A percentile compares a stretch with the other conserved stretches of the same genome.
Conservation (phyloP, 1,284 basidiomycete species). For the Calocybe gambosa region DNA sequence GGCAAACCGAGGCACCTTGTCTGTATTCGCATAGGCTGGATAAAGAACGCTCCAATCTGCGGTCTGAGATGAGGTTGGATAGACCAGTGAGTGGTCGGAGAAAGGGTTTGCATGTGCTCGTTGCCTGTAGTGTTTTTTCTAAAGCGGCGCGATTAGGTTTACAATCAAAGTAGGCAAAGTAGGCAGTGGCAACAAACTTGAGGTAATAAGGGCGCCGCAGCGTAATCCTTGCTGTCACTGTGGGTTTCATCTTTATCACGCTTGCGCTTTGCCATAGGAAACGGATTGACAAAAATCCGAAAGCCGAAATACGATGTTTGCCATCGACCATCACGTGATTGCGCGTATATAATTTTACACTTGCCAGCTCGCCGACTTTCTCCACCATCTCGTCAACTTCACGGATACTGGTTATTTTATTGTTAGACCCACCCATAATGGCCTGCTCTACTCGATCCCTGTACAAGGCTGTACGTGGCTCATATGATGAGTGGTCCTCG, state of each 20-base stretch:
- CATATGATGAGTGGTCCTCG: background rate
- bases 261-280: conserved; percentile 45
- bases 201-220: conserved; percentile 26
- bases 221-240: conserved; percentile 8
- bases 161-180: background rate
- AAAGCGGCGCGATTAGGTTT: background rate
- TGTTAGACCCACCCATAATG: conserved; percentile 23
- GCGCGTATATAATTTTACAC: conserved; percentile 14
- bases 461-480: conserved; percentile 41
- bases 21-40: conserved; percentile 58
- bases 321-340: conserved; percentile 23
- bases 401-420: conserved; percentile 8
- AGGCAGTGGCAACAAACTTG: conserved; percentile 21
- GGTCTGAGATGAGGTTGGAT: conserved; percentile 73
- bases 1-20: conserved; percentile 83
- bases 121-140: conserved; percentile 97
- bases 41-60: conserved; percentile 89
- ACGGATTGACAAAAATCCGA: background rate
- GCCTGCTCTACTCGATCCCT: conserved; percentile 32
- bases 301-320: conserved; percentile 1
- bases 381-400: conserved; percentile 11
- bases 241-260: conserved; percentile 19
- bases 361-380: conserved; percentile 9
- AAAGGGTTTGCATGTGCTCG: conserved; percentile 98
- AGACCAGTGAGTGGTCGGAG: conserved; percentile 89